These are phyloP conservation scores for Angomonas desouzai DNA, from an alignment of 208 protist genomes.

Conservation along the genomic window DNA sequence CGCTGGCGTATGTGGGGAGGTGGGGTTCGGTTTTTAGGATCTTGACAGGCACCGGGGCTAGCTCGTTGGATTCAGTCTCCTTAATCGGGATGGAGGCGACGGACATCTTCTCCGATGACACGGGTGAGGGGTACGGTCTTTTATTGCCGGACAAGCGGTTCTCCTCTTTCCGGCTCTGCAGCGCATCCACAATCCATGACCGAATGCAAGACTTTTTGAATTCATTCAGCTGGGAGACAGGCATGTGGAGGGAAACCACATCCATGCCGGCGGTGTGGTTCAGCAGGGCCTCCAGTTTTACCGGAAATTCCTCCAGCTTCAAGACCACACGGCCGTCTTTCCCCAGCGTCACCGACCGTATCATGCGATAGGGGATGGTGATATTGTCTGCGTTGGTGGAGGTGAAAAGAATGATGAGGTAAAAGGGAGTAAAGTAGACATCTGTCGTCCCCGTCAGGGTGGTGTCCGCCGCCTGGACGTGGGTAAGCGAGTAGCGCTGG, in stretches of 20 bases:
- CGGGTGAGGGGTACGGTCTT: conserved; percentile 3
- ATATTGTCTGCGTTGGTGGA: conserved; percentile 79
- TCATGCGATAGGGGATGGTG: conserved; percentile 77
- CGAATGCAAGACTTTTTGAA: conserved; percentile 82
- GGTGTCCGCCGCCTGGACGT: conserved; percentile 64
- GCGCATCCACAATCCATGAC: conserved; percentile 66
- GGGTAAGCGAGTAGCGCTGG: conserved; percentile 56
- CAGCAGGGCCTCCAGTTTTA: conserved; percentile 76
- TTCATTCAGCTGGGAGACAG: conserved; percentile 32
- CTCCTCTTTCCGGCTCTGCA: conserved; percentile 40
- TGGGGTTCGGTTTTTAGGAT: conserved; percentile 18
- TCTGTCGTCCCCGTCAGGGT: conserved; percentile 52
- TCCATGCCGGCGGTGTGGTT: conserved; percentile 73
- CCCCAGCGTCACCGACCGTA: conserved; percentile 78
- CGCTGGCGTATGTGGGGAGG: conserved; percentile 8
- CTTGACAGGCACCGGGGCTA: conserved; percentile 21
- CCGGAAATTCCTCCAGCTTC: conserved; percentile 77
- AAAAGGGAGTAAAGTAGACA: conserved; percentile 80
- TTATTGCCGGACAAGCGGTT: conserved; percentile 2
- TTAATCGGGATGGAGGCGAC: not conserved
- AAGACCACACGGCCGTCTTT: conserved; percentile 76
- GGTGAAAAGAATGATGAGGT: conserved; percentile 77
- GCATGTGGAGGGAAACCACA: conserved; percentile 69
- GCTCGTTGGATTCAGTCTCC: conserved; percentile 2
- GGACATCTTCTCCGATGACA: not conserved